Conservation (phyloP, 2,329 filamentous ascomycete genomes). For the Paecilomyces variotii region DNA sequence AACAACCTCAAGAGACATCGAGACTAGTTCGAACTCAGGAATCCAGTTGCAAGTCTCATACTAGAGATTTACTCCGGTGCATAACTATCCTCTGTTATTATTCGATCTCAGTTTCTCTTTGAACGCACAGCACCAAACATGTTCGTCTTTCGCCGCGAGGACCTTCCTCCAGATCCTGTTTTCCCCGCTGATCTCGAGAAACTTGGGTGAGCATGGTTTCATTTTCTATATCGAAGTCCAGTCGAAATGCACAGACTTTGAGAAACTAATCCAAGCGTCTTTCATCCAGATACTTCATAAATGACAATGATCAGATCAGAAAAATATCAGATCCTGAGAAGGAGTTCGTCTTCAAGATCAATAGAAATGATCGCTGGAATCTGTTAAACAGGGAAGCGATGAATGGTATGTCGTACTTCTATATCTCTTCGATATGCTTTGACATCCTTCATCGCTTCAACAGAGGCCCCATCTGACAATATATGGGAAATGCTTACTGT, state of each 20-base stretch:
- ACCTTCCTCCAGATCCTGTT: slow-evolving; percentile 61
- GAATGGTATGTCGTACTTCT: slow-evolving; percentile 51
- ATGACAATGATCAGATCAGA: slow-evolving; percentile 65
- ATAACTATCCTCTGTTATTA: background rate
- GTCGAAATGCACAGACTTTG: background rate
- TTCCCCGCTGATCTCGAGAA: slow-evolving; percentile 59
- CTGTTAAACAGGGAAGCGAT: slow-evolving; percentile 65
- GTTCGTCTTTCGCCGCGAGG: slow-evolving; percentile 64
- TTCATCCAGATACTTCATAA: slow-evolving; percentile 63
- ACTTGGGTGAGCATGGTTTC: slow-evolving; percentile 56
- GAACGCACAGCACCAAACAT: slow-evolving; percentile 40
- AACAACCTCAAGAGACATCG: background rate
- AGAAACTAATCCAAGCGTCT: background rate
- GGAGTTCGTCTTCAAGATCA: slow-evolving; percentile 68
- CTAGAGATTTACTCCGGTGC: background rate
- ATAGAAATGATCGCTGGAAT: slow-evolving; percentile 69
- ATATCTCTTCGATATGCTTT: background rate
- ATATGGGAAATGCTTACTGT: background rate
- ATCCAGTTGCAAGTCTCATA: too few relatives aligned
- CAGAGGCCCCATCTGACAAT: background rate
- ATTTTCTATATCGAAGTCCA: background rate
- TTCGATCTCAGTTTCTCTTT: background rate
- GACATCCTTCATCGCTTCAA: background rate
- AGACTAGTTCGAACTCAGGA: background rate
- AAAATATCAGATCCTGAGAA: slow-evolving; percentile 58